Conservation (phyloP, 2,329 filamentous ascomycete species). For the Colletotrichum sp. region DNA sequence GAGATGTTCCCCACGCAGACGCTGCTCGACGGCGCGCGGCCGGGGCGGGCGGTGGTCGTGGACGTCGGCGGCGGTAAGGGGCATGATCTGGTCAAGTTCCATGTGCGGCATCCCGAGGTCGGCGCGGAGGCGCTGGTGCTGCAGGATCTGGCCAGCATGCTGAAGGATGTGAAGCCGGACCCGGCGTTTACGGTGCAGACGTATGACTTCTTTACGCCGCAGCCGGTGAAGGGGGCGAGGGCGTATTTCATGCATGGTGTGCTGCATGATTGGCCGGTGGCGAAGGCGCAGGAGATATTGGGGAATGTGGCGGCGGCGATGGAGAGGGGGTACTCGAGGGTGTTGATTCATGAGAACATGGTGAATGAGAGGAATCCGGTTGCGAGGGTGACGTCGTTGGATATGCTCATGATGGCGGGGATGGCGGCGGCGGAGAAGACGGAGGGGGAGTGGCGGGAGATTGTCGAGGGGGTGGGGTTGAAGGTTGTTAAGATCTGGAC, state of each 20-base stretch:
- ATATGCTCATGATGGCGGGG: slow-evolving; percentile 38
- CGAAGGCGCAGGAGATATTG: slow-evolving; percentile 23
- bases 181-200: slow-evolving; percentile 30
- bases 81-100: slow-evolving; percentile 39
- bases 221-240: slow-evolving; percentile 43
- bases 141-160: slow-evolving; percentile 36
- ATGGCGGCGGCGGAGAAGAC: slow-evolving; percentile 35
- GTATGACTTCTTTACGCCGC: slow-evolving; percentile 43
- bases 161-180: slow-evolving; percentile 28
- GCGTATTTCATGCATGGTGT: slow-evolving; percentile 29
- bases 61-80: slow-evolving; percentile 42
- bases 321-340: slow-evolving; percentile 38
- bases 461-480: slow-evolving; percentile 30
- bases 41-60: slow-evolving; percentile 33
- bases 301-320: background rate
- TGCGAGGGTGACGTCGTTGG: slow-evolving; percentile 33
- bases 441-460: slow-evolving; percentile 32
- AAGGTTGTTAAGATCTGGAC: slow-evolving; percentile 35
- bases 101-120: slow-evolving; percentile 27
- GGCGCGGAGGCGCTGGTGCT: slow-evolving; percentile 33
- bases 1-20: slow-evolving; percentile 27
- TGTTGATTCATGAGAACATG: slow-evolving; percentile 41
- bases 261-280: slow-evolving; percentile 29
- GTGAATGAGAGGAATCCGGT: slow-evolving; percentile 32
- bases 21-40: slow-evolving; percentile 29